Conservation (phyloP, 2,329 filamentous ascomycete species). For the Biscogniauxia sp. region DNA sequence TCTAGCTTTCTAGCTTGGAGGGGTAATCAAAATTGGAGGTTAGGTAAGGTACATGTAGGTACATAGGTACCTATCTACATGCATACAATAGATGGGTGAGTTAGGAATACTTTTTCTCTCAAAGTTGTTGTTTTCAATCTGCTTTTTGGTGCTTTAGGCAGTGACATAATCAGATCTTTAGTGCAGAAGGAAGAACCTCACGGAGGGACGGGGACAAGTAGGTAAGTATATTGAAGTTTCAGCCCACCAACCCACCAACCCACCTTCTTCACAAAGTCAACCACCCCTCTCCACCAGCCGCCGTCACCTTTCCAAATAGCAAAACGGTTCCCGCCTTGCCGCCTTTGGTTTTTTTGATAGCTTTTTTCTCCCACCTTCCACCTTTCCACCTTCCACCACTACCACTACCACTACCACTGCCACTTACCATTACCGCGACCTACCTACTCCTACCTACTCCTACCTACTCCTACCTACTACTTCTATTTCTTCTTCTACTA, state of each 20-base stretch:
- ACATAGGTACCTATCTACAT: too few species aligned
- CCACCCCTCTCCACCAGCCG: constrained; percentile 1
- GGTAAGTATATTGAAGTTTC: not conserved
- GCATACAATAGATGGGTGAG: too few species aligned
- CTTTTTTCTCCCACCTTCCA: not conserved
- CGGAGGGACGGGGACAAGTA: not conserved
- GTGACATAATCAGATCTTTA: not conserved
- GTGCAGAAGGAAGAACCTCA: not conserved
- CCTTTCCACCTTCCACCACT: not conserved
- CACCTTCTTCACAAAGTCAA: constrained; percentile 7
- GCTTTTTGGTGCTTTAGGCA: not conserved
- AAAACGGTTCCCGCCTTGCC: not conserved
- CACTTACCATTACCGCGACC: not conserved
- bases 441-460: too few species aligned
- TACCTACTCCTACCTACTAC: too few species aligned
- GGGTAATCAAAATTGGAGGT: not conserved
- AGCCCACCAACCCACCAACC: constrained; percentile 8
- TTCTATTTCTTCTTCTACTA: too few species aligned
- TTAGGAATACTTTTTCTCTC: too few species aligned
- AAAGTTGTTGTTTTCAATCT: too few species aligned
- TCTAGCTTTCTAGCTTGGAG: too few species aligned
- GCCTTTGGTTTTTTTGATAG: constrained; percentile 1
- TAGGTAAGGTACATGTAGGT: not conserved
- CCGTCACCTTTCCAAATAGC: not conserved
- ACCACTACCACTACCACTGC: not conserved